Base-by-base conservation (phyloP, 441 rosid species). In the Pelargonium fulgidum region DNA sequence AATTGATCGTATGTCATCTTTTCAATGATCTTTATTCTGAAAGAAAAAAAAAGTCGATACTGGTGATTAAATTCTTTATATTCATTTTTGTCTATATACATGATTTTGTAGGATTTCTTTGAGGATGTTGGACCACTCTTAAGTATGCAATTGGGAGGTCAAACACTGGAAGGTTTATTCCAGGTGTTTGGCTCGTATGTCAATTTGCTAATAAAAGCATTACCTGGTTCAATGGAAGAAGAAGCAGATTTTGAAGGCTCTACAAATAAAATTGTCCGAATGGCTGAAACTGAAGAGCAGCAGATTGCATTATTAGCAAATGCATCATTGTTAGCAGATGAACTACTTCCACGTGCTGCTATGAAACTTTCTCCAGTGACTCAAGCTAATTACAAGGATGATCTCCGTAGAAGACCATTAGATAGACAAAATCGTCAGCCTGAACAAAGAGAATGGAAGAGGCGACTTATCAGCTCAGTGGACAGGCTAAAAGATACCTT, bases 371-470 rank as follows among this genome's bases (percentile, higher is more conserved):
- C 96, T 72, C 91, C 96, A 62, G 52, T 77, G 36, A 81, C 76
- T 77, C 96, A 86, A 68, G 76, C 77, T 69, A 84, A 75, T 80
- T 73, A 85, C 75, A 86, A 78, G 78, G 91, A 90, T 74, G 98
- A 91, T 71, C 68, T 76, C 54, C 86, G 80, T 64, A 82, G 92
- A 77, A 88, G 92, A 79, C 85, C 91, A 48, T 45, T 65, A 45
- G 99, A 95, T 80, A 88, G 93, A 83, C 96, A 92, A 79, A 95
- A 87, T 69, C 99, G 99, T 76, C 87, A 90, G 73, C 96, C 97
- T 69, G 99, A 95, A 75, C 99, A 90, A 77, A 87, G 98, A 77
- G 99, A 95, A 84, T 95, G 99, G 98, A 95, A 86, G 85, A 86
- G 88, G 80, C 90, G 91, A 73, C 93, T 95, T 72, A 84, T 81